Conservation (phyloP, 2,329 filamentous ascomycete species). For the Penicillium hordei region DNA sequence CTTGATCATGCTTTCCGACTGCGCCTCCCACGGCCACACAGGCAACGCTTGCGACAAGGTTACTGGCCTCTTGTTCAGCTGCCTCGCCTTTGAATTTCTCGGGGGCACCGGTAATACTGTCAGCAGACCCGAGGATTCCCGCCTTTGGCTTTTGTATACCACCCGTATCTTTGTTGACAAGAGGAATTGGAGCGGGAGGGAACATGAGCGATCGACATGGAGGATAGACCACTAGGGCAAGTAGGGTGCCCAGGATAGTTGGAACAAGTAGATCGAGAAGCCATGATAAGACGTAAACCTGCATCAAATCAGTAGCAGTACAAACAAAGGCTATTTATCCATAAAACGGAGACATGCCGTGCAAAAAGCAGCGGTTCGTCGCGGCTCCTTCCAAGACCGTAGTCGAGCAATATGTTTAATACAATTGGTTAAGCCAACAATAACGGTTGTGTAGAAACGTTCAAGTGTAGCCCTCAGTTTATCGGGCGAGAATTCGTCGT, state of each 20-base stretch:
- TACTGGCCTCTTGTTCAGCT: conserved; percentile 78
- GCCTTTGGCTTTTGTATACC: conserved; percentile 75
- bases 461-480: conserved; percentile 77
- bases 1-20: conserved; percentile 72
- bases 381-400: conserved; percentile 74
- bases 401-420: conserved; percentile 74
- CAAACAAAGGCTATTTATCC: background rate
- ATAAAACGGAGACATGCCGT: conserved; percentile 39
- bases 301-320: background rate
- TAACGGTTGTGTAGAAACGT: conserved; percentile 76
- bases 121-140: conserved; percentile 71
- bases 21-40: conserved; percentile 72
- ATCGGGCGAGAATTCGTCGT: conserved; percentile 82
- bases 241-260: conserved; percentile 56
- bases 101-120: conserved; percentile 76
- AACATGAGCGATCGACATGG: conserved; percentile 65
- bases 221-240: conserved; percentile 67
- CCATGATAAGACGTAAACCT: conserved; percentile 66
- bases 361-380: conserved; percentile 67
- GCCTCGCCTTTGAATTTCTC: conserved; percentile 83
- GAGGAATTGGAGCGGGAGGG: conserved; percentile 71
- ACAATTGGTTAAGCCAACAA: conserved; percentile 64
- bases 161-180: conserved; percentile 69
- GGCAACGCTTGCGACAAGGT: conserved; percentile 73
- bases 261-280: conserved; percentile 69